Evolutionary conservation across 257 asterid species (phyloP).

Genomic region (Rhazya stricta): DNA sequence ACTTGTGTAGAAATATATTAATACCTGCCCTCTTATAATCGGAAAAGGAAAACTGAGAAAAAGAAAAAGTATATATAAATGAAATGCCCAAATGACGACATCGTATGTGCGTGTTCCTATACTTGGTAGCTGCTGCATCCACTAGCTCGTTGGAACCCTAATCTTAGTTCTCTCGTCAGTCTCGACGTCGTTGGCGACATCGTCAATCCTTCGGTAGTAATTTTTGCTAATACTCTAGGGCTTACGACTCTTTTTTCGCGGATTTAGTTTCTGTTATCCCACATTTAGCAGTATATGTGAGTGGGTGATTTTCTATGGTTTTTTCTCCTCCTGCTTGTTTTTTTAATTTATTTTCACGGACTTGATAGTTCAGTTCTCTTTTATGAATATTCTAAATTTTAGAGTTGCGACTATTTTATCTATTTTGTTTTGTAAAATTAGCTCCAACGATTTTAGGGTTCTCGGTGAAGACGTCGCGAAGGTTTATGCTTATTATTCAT

Average conservation of each 20-base stretch:
- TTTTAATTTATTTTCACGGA: neutral
- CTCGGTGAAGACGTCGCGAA: neutral
- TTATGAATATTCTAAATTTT: too few relatives aligned
- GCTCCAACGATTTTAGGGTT: neutral
- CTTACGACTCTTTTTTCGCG: neutral
- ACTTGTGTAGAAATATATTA: too few relatives aligned
- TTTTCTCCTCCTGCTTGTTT: neutral
- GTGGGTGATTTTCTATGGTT: neutral
- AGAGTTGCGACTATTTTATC: neutral
- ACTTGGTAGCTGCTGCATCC: too few relatives aligned
- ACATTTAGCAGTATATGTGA: neutral
- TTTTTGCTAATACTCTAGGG: neutral
- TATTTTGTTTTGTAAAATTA: neutral
- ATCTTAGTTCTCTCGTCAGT: neutral
- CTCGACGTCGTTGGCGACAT: conserved; percentile 14
- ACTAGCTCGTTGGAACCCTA: conserved; percentile 27
- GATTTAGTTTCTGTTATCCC: neutral
- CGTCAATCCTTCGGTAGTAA: conserved; percentile 10
- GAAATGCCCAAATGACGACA: conserved; percentile 5
- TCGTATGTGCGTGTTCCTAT: neutral
- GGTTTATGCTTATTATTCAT: neutral
- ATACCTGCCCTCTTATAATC: too few relatives aligned
- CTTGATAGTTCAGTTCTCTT: neutral
- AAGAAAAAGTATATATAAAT: neutral
- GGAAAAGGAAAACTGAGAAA: too few relatives aligned